Conservation (phyloP, 2,329 filamentous ascomycete species). For the Cladosporium sp. region DNA sequence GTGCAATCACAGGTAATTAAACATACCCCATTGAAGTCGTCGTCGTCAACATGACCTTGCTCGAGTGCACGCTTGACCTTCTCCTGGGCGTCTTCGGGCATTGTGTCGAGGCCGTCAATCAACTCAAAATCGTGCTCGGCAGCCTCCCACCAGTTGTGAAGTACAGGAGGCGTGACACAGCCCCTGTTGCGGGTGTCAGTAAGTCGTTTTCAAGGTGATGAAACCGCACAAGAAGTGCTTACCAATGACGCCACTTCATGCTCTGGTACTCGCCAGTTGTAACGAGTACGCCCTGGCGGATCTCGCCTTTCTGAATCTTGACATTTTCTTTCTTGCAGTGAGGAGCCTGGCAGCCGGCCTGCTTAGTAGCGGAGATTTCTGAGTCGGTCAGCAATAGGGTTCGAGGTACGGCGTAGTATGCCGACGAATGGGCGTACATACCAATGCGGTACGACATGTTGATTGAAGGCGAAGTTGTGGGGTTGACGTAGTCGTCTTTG, state of each 20-base stretch:
- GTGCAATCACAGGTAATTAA: slow-evolving; percentile 11
- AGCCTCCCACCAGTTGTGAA: slow-evolving; percentile 64
- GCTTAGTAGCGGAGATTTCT: slow-evolving; percentile 71
- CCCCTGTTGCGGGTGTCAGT: slow-evolving; percentile 60
- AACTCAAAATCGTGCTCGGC: slow-evolving; percentile 61
- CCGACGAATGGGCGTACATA: slow-evolving; percentile 17
- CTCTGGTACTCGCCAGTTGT: slow-evolving; percentile 59
- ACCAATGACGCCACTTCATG: slow-evolving; percentile 89
- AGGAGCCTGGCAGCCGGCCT: slow-evolving; percentile 71
- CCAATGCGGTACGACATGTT: slow-evolving; percentile 33
- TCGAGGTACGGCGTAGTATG: not conserved
- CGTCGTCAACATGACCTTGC: slow-evolving; percentile 77
- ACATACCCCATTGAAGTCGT: slow-evolving; percentile 86
- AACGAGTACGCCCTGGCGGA: slow-evolving; percentile 76
- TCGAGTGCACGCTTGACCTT: slow-evolving; percentile 73
- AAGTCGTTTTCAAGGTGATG: not conserved
- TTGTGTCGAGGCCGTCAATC: slow-evolving; percentile 80
- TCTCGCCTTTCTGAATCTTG: slow-evolving; percentile 77
- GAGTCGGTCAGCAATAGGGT: slow-evolving; percentile 10
- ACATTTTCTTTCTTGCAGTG: slow-evolving; percentile 66
- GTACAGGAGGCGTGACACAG: slow-evolving; percentile 76
- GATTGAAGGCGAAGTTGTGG: not conserved
- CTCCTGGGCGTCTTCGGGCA: slow-evolving; percentile 65
- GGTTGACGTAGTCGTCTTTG: not conserved
- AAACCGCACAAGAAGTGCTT: slow-evolving; percentile 34